A percentile compares a stretch with the other conserved stretches of the same genome.
Evolutionary conservation across 371 early-diverging fungal genomes (phyloP).

Genomic region (Zopfochytrium polystomum): DNA sequence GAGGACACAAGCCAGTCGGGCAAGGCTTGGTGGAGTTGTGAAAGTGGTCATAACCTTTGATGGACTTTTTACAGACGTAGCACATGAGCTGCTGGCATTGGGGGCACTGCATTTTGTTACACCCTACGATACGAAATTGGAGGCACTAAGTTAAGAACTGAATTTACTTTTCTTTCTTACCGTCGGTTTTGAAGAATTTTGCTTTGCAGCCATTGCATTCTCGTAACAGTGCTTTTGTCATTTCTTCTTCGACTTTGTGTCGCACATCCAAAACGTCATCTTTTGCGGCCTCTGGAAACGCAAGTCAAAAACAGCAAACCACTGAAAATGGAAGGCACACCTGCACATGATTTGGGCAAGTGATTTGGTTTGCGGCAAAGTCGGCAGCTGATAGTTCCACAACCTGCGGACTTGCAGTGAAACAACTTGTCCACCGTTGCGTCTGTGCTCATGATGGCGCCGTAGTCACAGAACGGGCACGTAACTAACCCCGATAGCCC

Average conservation of each 20-base stretch:
- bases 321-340: slow-evolving; percentile 7
- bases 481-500: slow-evolving; percentile 41
- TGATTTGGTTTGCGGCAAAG: slow-evolving; percentile 44
- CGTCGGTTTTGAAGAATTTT: slow-evolving; percentile 34
- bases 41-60: slow-evolving; percentile 51
- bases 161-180: slow-evolving; percentile 51
- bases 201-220: slow-evolving; percentile 49
- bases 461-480: slow-evolving; percentile 55
- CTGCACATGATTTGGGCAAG: slow-evolving; percentile 48
- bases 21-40: slow-evolving; percentile 28
- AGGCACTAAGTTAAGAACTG: slow-evolving; percentile 1
- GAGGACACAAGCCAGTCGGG: slow-evolving; percentile 32
- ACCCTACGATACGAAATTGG: no score
- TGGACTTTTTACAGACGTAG: slow-evolving; percentile 46
- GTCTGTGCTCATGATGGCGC: slow-evolving; percentile 36
- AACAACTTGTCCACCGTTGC: slow-evolving; percentile 45
- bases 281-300: slow-evolving; percentile 37
- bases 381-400: slow-evolving; percentile 45
- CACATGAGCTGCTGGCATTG: slow-evolving; percentile 36
- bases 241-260: slow-evolving; percentile 52
- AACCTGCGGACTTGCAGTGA: slow-evolving; percentile 40
- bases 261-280: slow-evolving; percentile 39
- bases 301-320: not conserved
- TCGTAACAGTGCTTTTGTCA: slow-evolving; percentile 54
- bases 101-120: slow-evolving; percentile 7